Evolutionary conservation across 2,329 filamentous ascomycete genomes (phyloP), one percentile per base, ranked within the genome.

Genomic region (Stachybotrys elegans): DNA sequence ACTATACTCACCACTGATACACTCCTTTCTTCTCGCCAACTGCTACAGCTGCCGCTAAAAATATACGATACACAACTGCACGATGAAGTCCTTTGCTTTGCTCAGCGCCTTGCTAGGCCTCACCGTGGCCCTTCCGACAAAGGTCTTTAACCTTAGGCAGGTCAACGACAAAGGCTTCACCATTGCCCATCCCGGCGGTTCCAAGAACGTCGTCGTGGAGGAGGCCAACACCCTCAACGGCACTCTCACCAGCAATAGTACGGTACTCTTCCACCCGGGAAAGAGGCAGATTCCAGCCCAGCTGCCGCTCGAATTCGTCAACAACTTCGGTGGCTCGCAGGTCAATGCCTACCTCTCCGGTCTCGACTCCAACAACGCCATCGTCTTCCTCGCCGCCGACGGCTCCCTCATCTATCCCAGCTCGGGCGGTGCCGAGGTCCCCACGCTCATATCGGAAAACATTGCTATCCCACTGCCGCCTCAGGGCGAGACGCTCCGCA

Each of bases 331-430:
- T 23, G 58, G 58, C 5, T 63, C 60, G 4, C 48, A 53, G 0
- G 53, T 75, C 46, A 70, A 68, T 40, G 68, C 68, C 0, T 76
- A 76, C 48, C 58, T 76, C 27, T 66, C 67, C 14, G 73, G 71
- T 4, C 52, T 70, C 3, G 70, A 75, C 51, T 52, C 56, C 4
- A 50, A 61, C 14, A 59, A 60, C 1, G 51, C 54, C 3, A 59
- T 74, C 6, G 70, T 74, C 22, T 71, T 76, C 45, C 52, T 76
- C 7, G 53, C 51, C n/a, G 52, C 62, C 2, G 60, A 70, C 35
- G 71, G 70, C 11, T 56, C 48, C 1, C 60, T 69, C 42, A 61
- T 66, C 25, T 74, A 75, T 44, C 72, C 71, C 3, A 61, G 57
- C 32, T 63, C 68, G 4, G 58, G 58, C 6, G 58, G 60, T 1